phyloP scores from a whole-genome alignment of 2,329 filamentous ascomycete genomes.

The Fusarium sp. region DNA sequence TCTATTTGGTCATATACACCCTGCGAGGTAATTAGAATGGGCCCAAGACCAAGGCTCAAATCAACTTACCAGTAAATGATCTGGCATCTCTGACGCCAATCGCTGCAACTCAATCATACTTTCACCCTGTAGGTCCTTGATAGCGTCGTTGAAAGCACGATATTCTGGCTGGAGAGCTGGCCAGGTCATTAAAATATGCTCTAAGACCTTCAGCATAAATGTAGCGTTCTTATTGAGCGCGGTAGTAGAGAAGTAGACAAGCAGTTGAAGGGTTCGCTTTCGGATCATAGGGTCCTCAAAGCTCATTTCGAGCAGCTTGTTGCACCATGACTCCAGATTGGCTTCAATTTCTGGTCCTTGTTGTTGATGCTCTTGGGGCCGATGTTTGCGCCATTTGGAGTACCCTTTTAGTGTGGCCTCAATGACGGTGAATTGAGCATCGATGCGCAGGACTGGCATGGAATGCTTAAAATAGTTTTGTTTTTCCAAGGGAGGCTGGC shows the following conservation, averaged over 20 bases:
- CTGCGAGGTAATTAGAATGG: conserved; percentile 48
- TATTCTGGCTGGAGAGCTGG: conserved; percentile 76
- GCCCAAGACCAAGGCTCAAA: neutral
- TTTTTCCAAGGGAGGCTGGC: conserved; percentile 70
- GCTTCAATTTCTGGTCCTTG: conserved; percentile 66
- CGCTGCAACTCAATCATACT: conserved; percentile 89
- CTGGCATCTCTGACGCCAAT: conserved; percentile 87
- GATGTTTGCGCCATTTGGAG: conserved; percentile 71
- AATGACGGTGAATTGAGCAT: conserved; percentile 89
- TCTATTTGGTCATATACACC: conserved; percentile 89
- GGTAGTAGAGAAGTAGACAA: conserved; percentile 84
- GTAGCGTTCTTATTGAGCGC: conserved; percentile 78
- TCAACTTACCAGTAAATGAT: conserved; percentile 76
- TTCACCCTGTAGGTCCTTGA: conserved; percentile 86
- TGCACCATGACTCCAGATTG: conserved; percentile 76
- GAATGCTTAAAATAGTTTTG: conserved; percentile 73
- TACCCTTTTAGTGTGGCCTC: conserved; percentile 91
- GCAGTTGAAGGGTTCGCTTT: conserved; percentile 81
- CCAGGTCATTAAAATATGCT: conserved; percentile 87
- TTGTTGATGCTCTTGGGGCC: conserved; percentile 51
- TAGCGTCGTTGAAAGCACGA: conserved; percentile 81
- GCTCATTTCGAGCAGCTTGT: conserved; percentile 71
- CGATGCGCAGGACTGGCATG: conserved; percentile 77
- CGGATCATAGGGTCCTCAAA: conserved; percentile 87
- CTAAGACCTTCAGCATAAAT: conserved; percentile 88